Conservation (phyloP, 257 asterid species). For the Nicotiana noctiflora region DNA sequence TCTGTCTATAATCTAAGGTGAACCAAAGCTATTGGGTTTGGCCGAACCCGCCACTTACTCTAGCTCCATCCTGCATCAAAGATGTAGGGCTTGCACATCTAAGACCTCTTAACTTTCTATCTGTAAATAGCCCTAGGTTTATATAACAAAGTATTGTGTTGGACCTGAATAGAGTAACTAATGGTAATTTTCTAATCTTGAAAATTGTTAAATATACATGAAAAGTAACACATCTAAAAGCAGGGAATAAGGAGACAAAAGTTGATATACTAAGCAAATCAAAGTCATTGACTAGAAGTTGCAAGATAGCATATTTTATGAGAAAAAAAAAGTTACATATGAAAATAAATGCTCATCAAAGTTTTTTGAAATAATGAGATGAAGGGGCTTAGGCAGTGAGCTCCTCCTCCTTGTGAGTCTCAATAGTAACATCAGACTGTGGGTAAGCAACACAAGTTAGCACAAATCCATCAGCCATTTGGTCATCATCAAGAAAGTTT, state of each 20-base stretch:
- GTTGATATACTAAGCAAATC: neutral
- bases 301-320: neutral
- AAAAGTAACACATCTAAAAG: neutral
- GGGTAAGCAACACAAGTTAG: slow-evolving; percentile 75
- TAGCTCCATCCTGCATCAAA: neutral
- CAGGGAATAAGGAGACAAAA: neutral
- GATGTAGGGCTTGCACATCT: neutral
- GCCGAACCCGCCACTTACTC: too few relatives aligned
- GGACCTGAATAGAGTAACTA: neutral
- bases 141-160: neutral
- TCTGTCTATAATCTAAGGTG: too few relatives aligned
- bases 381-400: slow-evolving; percentile 16
- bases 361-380: neutral
- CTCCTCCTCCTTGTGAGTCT: slow-evolving; percentile 78
- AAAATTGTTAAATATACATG: neutral
- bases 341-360: slow-evolving; percentile 1
- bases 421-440: slow-evolving; percentile 37
- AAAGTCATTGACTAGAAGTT: neutral
- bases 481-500: slow-evolving; percentile 72
- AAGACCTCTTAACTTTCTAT: neutral
- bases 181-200: neutral
- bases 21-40: too few relatives aligned
- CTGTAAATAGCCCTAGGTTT: neutral
- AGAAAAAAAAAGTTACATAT: neutral
- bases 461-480: slow-evolving; percentile 46